Evolutionary conservation across 805 yeast genomes (phyloP).

Genomic region (Saccharomyces paradoxus): DNA sequence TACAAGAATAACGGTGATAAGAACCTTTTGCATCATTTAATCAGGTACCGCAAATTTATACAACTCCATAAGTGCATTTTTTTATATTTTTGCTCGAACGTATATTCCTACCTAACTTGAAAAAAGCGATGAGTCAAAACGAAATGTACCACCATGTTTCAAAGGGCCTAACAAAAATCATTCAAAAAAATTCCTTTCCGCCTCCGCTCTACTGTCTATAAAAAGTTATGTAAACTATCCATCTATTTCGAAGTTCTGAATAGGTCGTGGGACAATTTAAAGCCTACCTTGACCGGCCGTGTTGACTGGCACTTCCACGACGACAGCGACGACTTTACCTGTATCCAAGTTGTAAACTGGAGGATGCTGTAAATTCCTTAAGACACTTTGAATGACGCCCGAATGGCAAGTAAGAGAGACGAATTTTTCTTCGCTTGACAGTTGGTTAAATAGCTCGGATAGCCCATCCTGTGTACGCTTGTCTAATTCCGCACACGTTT

Average conservation of each 20-base stretch:
- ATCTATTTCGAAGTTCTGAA: background rate
- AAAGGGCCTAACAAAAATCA: too few relatives aligned
- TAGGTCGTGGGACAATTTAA: background rate
- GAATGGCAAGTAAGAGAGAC: constrained; percentile 52
- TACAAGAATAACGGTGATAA: background rate
- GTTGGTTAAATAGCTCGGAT: constrained; percentile 36
- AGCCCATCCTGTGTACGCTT: constrained; percentile 33
- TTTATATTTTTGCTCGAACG: background rate
- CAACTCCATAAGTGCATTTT: too few relatives aligned
- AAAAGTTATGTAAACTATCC: background rate
- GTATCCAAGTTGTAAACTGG: constrained; percentile 47
- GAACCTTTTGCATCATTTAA: too few relatives aligned
- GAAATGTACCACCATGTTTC: too few relatives aligned
- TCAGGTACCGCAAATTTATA: too few relatives aligned
- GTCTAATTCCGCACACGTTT: constrained; percentile 42
- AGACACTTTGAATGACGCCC: constrained; percentile 46
- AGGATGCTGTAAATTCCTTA: constrained; percentile 47
- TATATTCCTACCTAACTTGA: too few relatives aligned
- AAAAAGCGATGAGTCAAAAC: too few relatives aligned
- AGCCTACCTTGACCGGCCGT: background rate
- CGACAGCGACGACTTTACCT: constrained; percentile 57
- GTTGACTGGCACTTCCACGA: constrained; percentile 32
- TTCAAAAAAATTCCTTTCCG: too few relatives aligned
- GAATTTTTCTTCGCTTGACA: constrained; percentile 18
- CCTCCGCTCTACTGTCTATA: background rate